Base-by-base conservation (phyloP, 306 rosid species). In the Cicer pinnatifidum region DNA sequence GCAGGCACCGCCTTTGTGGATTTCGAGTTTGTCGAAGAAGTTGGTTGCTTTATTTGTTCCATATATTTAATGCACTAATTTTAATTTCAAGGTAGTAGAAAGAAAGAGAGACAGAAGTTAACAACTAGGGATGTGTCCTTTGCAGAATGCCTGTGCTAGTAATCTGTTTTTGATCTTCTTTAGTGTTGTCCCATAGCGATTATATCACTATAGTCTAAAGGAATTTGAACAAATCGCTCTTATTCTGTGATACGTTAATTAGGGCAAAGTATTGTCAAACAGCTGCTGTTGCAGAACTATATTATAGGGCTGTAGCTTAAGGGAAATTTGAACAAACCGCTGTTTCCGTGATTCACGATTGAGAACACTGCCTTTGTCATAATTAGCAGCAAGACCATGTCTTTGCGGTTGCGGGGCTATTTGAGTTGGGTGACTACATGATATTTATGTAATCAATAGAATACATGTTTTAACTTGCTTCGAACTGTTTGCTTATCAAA, bases 1-100 rank as follows among this genome's bases (percentile, higher is more conserved):
- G 98, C 98, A 43, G 97, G 98, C 80, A 89, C 96, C 1, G 83
- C 92, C 7, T 94, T 91, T 72, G 98, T 94, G 69, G 98, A 91
- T 86, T 81, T 88, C 58, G 98, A 94, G 75, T 94, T 91, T 69
- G 78, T 87, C 7, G 91, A 94, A 83, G 97, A 94, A 85, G 98
- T 94, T 81, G 68, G 86, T 15, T 46, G 23, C 38, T 79, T 35
- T 43, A 23, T 60, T 50, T 70, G n/a, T 11, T 17, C 54, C 60
- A 19, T 51, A 33, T 35, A 54, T 60, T 68, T 66, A 47, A 61
- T 20, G 59, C 45, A 45, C 11, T 12, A 33, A 46, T 53, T 54
- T 68, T 71, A 65, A n/a, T 64, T 52, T 52, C 35, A 52, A 40
- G 58, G 41, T 7, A 44, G 16, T 45, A 56, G 44, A 44, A 33